phyloP scores from a whole-genome alignment of 2,329 filamentous ascomycete species.

The Hypoxylon sp. region DNA sequence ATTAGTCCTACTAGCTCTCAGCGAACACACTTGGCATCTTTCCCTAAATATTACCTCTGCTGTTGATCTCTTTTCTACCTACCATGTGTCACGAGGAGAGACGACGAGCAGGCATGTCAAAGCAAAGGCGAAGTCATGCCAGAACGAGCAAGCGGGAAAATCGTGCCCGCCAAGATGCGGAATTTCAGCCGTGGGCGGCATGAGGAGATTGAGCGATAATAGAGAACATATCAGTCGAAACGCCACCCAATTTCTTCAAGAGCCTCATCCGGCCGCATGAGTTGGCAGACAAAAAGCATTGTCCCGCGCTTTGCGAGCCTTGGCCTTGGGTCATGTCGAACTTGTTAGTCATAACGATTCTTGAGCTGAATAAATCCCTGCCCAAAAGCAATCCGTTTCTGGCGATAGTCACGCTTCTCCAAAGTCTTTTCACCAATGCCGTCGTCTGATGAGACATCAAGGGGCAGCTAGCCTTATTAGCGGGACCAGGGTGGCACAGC shows the following conservation, averaged over 20 bases:
- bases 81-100: slow-evolving; percentile 1
- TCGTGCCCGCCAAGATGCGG: slow-evolving; percentile 1
- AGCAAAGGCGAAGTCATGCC: neutral
- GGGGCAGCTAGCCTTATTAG: slow-evolving; percentile 37
- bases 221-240: neutral
- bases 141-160: slow-evolving; percentile 2
- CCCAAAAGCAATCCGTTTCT: slow-evolving; percentile 3
- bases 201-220: neutral
- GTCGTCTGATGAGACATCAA: slow-evolving; percentile 22
- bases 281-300: neutral
- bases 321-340: slow-evolving; percentile 12
- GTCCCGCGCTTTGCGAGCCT: slow-evolving; percentile 11
- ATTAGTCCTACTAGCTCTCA: slow-evolving; percentile 11
- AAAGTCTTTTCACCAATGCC: slow-evolving; percentile 25
- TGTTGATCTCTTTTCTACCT: neutral
- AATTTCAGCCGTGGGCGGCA: neutral
- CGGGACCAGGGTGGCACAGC: slow-evolving; percentile 33
- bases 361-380: slow-evolving; percentile 38
- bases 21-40: slow-evolving; percentile 22
- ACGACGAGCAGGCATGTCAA: slow-evolving; percentile 1
- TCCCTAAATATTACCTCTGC: slow-evolving; percentile 3
- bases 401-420: slow-evolving; percentile 16
- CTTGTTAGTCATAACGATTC: slow-evolving; percentile 27
- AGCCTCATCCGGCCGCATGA: neutral
- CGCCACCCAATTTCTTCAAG: slow-evolving; percentile 3